These are phyloP conservation scores for Hemileccinum impolitum DNA, from an alignment of 768 basidiomycete genomes.

Conservation along the genomic window DNA sequence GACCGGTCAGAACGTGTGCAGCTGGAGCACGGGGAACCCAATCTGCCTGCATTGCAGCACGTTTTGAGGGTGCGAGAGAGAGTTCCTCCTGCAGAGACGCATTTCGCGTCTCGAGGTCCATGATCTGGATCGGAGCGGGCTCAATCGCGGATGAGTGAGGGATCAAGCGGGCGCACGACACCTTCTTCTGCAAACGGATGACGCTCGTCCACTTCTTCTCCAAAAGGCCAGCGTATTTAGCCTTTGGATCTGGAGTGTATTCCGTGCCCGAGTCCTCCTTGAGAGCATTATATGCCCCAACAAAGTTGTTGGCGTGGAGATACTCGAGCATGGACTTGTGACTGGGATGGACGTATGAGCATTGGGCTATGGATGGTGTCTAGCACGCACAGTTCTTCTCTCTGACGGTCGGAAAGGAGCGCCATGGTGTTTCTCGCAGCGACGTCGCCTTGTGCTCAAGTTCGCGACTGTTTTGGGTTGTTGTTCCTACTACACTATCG, in stretches of 20 bases:
- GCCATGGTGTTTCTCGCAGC: slow-evolving; percentile 29
- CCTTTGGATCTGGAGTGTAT: slow-evolving; percentile 80
- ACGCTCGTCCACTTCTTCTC: slow-evolving; percentile 99
- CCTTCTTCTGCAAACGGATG: slow-evolving; percentile 94
- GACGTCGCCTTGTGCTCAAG: slow-evolving; percentile 5
- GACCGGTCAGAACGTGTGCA: slow-evolving; percentile 71
- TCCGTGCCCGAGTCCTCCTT: slow-evolving; percentile 53
- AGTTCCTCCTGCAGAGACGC: slow-evolving; percentile 75
- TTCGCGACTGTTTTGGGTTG: slow-evolving; percentile 31
- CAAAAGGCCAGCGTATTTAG: slow-evolving; percentile 80
- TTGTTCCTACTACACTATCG: slow-evolving; percentile 21
- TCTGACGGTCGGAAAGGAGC: slow-evolving; percentile 44
- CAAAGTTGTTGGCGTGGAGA: slow-evolving; percentile 63
- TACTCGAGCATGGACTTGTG: slow-evolving; percentile 83
- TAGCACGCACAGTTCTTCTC: slow-evolving; percentile 44
- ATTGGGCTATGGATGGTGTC: slow-evolving; percentile 2
- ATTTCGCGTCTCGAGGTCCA: slow-evolving; percentile 88
- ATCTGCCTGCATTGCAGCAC: slow-evolving; percentile 64
- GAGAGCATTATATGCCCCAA: slow-evolving; percentile 56
- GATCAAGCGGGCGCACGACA: slow-evolving; percentile 27
- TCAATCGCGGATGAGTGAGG: slow-evolving; percentile 3
- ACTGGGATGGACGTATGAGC: slow-evolving; percentile 36
- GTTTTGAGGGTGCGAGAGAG: slow-evolving; percentile 45
- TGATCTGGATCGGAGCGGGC: slow-evolving; percentile 56
- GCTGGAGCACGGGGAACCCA: slow-evolving; percentile 90